Base-by-base conservation (phyloP, 441 rosid genomes). In the Melastoma candidum region DNA sequence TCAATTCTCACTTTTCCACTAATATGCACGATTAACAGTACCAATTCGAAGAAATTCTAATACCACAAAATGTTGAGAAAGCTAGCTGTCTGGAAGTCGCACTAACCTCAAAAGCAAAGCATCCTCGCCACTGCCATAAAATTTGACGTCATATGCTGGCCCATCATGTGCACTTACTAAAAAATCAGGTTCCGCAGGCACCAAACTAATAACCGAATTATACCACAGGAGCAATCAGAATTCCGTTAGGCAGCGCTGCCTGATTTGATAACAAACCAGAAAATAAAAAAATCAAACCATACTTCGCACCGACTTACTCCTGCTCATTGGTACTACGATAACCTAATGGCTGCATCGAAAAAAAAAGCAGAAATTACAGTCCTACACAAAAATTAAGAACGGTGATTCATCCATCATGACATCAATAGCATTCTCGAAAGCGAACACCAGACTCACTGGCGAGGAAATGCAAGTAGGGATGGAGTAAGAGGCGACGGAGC, bases 131-230 rank as follows among this genome's bases (percentile, higher is more conserved):
- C 78, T 64, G 0, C 92, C 95, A 36, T 82, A 88, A 60, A 88
- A 92, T 71, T 85, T 84, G 50, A 92, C 77, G 74, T 92, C 97
- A 63, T 92, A 92, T 2, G 81, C 87, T 9, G 97, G 92, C 36
- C 97, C 97, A 14, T 84, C 86, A 56, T 85, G 98, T 50, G 79
- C 95, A 49, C 48, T 80, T 69, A 88, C 51, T n/a, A 82, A 63
- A 14, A 75, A 76, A 61, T 65, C 60, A 12, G 97, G 92, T 53
- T 72, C 85, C 61, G 82, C 78, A 60, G 68, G 70, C 68, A 71
- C 47, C 57, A 68, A 39, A 11, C 86, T 80, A 51, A 11, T 14
- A 61, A 53, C 2, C 14, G 46, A 6, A 26, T 56, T 3, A 7
- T 12, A 11, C 26, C 17, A 0, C 44, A 49, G 1, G 44, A 50